Evolutionary conservation across 116 monocot species (phyloP).

Genomic region (Iris pallida): DNA sequence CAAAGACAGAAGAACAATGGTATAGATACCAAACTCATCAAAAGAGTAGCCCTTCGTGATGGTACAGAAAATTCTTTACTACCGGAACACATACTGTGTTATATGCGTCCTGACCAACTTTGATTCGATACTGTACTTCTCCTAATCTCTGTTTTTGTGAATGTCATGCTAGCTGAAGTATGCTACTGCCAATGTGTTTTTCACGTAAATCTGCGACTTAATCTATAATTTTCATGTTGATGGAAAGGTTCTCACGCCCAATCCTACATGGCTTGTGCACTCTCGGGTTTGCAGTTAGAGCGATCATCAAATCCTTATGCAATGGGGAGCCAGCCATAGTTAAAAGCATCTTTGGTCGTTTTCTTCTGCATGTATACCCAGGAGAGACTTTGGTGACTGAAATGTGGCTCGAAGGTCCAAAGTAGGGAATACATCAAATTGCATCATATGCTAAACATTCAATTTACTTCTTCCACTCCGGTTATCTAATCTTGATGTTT

Average conservation of each 20-base stretch:
- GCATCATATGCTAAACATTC: not conserved
- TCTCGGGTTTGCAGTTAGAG: constrained; percentile 71
- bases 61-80: no score
- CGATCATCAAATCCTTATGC: constrained; percentile 62
- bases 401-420: constrained; percentile 81
- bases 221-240: no score
- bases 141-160: no score
- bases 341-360: constrained; percentile 78
- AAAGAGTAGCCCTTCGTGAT: no score
- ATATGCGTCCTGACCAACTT: no score
- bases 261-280: constrained; percentile 86
- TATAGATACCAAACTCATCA: no score
- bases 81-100: no score
- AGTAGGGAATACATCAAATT: constrained; percentile 19
- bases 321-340: constrained; percentile 59
- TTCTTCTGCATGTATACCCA: constrained; percentile 87
- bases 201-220: no score
- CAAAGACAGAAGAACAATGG: no score
- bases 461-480: not conserved
- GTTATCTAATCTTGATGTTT: constrained; percentile 3
- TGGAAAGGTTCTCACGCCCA: constrained; percentile 70
- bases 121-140: no score
- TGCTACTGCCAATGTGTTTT: no score
- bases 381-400: constrained; percentile 89
- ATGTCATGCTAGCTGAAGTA: no score